Base-by-base conservation (phyloP, 805 yeast genomes). In the Candida maesae region DNA sequence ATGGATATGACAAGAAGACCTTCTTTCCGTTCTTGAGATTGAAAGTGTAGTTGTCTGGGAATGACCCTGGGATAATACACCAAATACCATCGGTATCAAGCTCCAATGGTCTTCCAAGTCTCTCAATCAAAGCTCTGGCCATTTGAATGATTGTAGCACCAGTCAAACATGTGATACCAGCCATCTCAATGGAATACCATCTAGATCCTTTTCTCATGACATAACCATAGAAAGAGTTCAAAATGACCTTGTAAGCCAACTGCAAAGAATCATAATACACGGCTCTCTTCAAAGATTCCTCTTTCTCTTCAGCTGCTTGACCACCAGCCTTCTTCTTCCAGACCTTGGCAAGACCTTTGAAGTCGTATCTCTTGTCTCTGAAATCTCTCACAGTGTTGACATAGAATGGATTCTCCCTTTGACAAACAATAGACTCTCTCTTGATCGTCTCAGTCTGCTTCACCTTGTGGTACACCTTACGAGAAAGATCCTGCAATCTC, bases 171-270 rank as follows among this genome's bases (percentile, higher is more conserved):
- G 99, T 93, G 15, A 93, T 93, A 48, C 99, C 99, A 0, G 99
- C 99, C 99, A 95, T 93, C 63, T 93, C 99, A 93, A 93, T 89
- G 0, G 99, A 93, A 56, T 90, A 93, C 99, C 99, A 93, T 45
- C 99, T 74, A 0, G 99, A 93, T 29, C 99, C 99, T 56, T 93
- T 93, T 64, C 99, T 78, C 99, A 93, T 93, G 12, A 93, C 99
- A 56, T 93, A 93, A 36, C 99, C 99, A 56, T 93, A 93, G 60
- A 93, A 93, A 0, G 98, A 91, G 58, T 93, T 93, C 55, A 93
- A 72, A 65, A 93, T 93, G 58, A 91, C 97, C 58, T 93, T 93
- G 62, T 93, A 98, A 0, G 99, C 99, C 50, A 93, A 72, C 65
- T 93, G 99, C 53, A 93, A 68, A 2, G 99, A 91, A 59, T 93